These are phyloP conservation scores for Zygosaccharomyces gambellarensis DNA, from an alignment of 805 yeast genomes.

Conservation along the genomic window DNA sequence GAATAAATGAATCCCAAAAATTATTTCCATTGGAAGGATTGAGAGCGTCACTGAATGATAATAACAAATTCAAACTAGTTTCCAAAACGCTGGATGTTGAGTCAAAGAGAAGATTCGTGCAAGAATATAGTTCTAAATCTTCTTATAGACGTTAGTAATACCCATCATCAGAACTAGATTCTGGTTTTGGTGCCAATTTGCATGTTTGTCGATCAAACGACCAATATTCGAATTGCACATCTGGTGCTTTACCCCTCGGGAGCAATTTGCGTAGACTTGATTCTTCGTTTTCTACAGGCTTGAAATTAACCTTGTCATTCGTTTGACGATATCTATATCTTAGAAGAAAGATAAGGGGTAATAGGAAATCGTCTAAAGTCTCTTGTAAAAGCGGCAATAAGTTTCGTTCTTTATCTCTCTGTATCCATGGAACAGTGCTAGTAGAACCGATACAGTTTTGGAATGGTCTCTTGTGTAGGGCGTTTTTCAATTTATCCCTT, in stretches of 20 bases:
- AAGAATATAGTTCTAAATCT: conserved; percentile 25
- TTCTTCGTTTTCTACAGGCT: conserved; percentile 20
- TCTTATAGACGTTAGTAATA: conserved; percentile 10
- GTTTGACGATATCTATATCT: conserved; percentile 29
- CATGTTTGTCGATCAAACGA: conserved; percentile 13
- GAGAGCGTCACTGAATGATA: conserved; percentile 36
- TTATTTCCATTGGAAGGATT: conserved; percentile 26
- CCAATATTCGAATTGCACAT: conserved; percentile 24
- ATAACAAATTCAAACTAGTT: conserved; percentile 47
- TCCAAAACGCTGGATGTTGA: conserved; percentile 41
- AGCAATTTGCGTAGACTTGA: conserved; percentile 13
- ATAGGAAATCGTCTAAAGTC: conserved; percentile 25
- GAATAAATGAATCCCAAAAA: conserved; percentile 22
- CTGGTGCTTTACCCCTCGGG: conserved; percentile 30
- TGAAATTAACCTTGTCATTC: conserved; percentile 29
- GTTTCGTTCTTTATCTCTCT: conserved; percentile 2
- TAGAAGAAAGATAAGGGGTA: conserved; percentile 27
- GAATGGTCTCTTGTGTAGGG: conserved; percentile 6
- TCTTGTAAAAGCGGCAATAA: conserved; percentile 25
- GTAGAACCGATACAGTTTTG: neutral
- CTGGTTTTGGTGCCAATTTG: conserved; percentile 1
- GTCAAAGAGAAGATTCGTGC: conserved; percentile 43
- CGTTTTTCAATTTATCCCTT: conserved; percentile 13
- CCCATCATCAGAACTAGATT: conserved; percentile 3
- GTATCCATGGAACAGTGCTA: conserved; percentile 1